These are phyloP conservation scores for Saturnispora quitensis DNA, from an alignment of 805 yeast species.

Conservation along the genomic window DNA sequence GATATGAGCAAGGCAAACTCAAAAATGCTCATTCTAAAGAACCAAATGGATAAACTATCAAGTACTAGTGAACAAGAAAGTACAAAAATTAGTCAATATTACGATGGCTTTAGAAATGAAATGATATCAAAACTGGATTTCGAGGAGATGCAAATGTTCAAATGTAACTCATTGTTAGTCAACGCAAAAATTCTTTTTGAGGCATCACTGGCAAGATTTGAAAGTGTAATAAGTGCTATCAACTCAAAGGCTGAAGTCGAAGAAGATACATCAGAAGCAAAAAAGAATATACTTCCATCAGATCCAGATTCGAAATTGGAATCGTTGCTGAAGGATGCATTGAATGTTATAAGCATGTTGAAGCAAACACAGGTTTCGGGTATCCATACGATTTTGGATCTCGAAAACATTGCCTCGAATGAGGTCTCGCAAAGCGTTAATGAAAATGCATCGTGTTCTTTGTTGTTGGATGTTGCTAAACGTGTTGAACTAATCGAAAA, in stretches of 20 bases:
- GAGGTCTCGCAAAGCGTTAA: not conserved
- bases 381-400: not conserved
- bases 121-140: slow-evolving; percentile 1
- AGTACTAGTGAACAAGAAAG: not conserved
- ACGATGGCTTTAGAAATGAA: not conserved
- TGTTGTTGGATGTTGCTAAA: slow-evolving; percentile 16
- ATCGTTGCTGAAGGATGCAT: not conserved
- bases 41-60: not conserved
- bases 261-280: not conserved
- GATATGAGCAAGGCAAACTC: not conserved
- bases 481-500: slow-evolving; percentile 10
- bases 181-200: slow-evolving; percentile 23
- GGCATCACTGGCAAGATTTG: slow-evolving; percentile 22
- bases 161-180: slow-evolving; percentile 19
- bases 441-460: slow-evolving; percentile 13
- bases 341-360: not conserved
- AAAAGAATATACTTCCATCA: not conserved
- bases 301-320: not conserved
- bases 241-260: not conserved
- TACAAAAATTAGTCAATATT: not conserved
- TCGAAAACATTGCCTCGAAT: not conserved
- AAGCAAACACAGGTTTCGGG: not conserved
- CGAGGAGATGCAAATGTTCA: slow-evolving; percentile 19
- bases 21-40: not conserved
- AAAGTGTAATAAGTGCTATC: slow-evolving; percentile 8